Conservation (phyloP, 2,329 filamentous ascomycete genomes). For the Fusarium sp. region DNA sequence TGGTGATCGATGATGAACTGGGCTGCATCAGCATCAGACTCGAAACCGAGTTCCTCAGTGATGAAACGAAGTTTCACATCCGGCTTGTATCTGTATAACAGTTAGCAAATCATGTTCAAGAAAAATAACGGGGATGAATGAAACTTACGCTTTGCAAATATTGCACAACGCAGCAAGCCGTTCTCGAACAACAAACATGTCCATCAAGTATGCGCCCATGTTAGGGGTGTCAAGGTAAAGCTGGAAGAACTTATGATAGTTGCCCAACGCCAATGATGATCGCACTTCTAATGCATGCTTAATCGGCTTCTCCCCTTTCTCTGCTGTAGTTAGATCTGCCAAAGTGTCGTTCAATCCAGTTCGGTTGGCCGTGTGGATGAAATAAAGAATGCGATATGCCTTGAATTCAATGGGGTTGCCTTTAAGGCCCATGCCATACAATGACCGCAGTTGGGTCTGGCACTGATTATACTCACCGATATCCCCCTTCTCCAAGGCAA, state of each 20-base stretch:
- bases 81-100: constrained; percentile 81
- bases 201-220: constrained; percentile 98
- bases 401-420: constrained; percentile 96
- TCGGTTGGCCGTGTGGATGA: constrained; percentile 98
- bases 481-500: constrained; percentile 97
- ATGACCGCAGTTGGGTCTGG: constrained; percentile 93
- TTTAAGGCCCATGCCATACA: constrained; percentile 88
- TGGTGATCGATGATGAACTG: constrained; percentile 89
- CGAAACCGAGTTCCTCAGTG: constrained; percentile 95
- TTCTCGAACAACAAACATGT: constrained; percentile 97
- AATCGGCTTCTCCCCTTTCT: constrained; percentile 86
- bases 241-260: constrained; percentile 98
- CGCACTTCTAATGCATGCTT: constrained; percentile 93
- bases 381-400: constrained; percentile 99
- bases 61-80: constrained; percentile 90
- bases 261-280: constrained; percentile 90
- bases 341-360: constrained; percentile 98
- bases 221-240: constrained; percentile 94
- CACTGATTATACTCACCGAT: constrained; percentile 99
- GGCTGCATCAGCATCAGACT: constrained; percentile 88
- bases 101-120: constrained; percentile 58
- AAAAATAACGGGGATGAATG: not conserved
- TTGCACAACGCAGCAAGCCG: constrained; percentile 89
- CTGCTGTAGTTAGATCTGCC: constrained; percentile 98
- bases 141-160: constrained; percentile 92